These are phyloP conservation scores for Pestalotiopsis sp. DNA, from an alignment of 2,329 filamentous ascomycete species.

Conservation along the genomic window DNA sequence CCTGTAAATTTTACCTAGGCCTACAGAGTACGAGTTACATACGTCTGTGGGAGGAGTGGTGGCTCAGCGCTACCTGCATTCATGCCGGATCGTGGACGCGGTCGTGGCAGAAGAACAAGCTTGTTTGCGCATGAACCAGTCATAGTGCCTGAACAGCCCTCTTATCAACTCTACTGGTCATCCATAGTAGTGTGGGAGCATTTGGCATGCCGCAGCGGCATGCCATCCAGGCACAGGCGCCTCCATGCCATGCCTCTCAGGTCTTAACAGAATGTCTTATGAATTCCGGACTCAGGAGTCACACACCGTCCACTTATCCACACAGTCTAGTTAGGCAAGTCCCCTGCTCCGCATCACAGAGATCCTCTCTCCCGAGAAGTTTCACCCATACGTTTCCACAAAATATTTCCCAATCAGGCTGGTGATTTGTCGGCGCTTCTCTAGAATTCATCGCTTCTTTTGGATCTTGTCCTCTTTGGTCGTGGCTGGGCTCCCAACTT, in stretches of 20 bases:
- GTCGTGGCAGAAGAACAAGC: slow-evolving; percentile 8
- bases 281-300: slow-evolving; percentile 9
- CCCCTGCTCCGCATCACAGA: slow-evolving; percentile 2
- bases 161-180: not conserved
- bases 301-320: slow-evolving; percentile 8
- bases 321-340: not conserved
- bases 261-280: not conserved
- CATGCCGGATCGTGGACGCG: not conserved
- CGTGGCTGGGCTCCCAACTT: slow-evolving; percentile 1
- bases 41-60: not conserved
- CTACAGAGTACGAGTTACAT: not conserved
- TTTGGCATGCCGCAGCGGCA: slow-evolving; percentile 1
- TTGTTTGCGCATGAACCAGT: slow-evolving; percentile 9
- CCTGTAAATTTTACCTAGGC: not conserved
- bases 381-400: slow-evolving; percentile 11
- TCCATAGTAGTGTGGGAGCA: not conserved
- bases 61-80: slow-evolving; percentile 3
- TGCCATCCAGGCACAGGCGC: slow-evolving; percentile 4
- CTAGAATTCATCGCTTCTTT: not conserved
- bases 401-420: not conserved
- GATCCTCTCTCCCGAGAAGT: not conserved
- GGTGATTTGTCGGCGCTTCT: slow-evolving; percentile 5
- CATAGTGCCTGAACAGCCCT: not conserved
- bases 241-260: not conserved
- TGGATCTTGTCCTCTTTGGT: not conserved